Evolutionary conservation across 441 rosid genomes (phyloP), one percentile per base, ranked within the genome.

Genomic region (Breynia disticha): DNA sequence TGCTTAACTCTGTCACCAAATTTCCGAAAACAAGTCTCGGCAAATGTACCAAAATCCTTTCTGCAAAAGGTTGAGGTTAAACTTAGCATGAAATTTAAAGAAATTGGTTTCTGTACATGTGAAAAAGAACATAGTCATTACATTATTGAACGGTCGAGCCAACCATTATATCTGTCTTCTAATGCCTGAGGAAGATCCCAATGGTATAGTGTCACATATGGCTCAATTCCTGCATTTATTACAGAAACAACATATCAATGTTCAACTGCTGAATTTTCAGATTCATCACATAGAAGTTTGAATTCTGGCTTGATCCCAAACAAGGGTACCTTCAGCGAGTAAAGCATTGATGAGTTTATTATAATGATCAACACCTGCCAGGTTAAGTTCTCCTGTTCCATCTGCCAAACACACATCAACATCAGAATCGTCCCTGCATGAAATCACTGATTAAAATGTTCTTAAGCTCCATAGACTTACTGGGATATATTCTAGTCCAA

Each of bases 351-450:
- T 84, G 60, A 89, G 39, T 43, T 66, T 66, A 56, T 66, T 66
- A 46, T 70, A 70, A 44, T 65, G 71, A 42, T 65, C 71, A 55
- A 70, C 48, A 46, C 75, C 97, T 3, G 95, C 95, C 67, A 74
- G 81, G 57, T 88, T 93, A 71, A 88, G 78, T 54, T 76, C 62
- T 16, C 95, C 97, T 2, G 79, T 70, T 42, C 98, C 97, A 68
- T 84, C 98, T 93, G 46, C 43, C 49, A 2, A 12, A 32, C 37
- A 15, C 15, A 41, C 13, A 41, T 41, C 2, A 41, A 3, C 13
- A 41, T 41, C 44, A 7, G 44, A 41, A 15, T 11, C 3, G 44
- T 15, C 1, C 1, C 35, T 28, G 35, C 35, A 28, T 28, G 35
- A 28, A 28, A 28, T 28, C 35, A 28, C 35, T 3, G 35, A 28